These are phyloP conservation scores for Haematococcus lacustris DNA, from an alignment of 139 green algal genomes.

Conservation along the genomic window DNA sequence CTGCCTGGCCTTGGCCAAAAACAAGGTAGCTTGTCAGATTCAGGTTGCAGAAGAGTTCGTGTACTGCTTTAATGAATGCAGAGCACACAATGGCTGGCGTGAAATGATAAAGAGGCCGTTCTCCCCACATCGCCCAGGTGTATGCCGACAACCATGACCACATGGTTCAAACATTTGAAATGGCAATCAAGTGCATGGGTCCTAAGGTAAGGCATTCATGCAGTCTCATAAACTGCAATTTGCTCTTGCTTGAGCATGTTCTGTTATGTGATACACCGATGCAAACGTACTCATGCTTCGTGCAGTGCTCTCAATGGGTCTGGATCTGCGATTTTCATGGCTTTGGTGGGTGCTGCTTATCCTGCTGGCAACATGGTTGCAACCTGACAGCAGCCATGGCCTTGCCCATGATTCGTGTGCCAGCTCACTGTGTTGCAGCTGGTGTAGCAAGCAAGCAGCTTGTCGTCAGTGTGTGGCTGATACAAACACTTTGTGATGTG, in stretches of 20 bases:
- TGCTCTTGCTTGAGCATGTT: background rate
- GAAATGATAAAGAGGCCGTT: background rate
- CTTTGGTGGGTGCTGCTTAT: conserved; percentile 20
- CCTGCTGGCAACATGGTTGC: background rate
- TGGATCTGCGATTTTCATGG: conserved; percentile 63
- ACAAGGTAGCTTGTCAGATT: conserved; percentile 3
- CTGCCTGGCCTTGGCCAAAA: conserved; percentile 34
- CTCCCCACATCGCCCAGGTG: conserved; percentile 1
- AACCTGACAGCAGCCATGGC: background rate
- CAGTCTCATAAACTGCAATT: background rate
- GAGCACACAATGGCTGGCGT: background rate
- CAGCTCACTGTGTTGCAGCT: background rate
- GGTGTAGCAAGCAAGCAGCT: background rate
- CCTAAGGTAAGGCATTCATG: background rate
- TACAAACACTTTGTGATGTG: background rate
- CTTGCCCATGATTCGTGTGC: background rate
- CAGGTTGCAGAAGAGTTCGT: background rate
- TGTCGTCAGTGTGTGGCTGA: conserved; percentile 24
- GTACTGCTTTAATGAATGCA: background rate
- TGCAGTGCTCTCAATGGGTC: background rate
- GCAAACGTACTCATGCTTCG: background rate
- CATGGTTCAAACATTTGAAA: conserved; percentile 60
- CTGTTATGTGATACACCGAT: background rate
- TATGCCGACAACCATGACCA: conserved; percentile 26
- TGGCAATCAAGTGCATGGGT: conserved; percentile 38